A percentile compares a stretch with the other conserved stretches of the same genome.
These are phyloP conservation scores for Colletotrichum caudatum DNA, from an alignment of 2,329 filamentous ascomycete genomes.

Conservation along the genomic window DNA sequence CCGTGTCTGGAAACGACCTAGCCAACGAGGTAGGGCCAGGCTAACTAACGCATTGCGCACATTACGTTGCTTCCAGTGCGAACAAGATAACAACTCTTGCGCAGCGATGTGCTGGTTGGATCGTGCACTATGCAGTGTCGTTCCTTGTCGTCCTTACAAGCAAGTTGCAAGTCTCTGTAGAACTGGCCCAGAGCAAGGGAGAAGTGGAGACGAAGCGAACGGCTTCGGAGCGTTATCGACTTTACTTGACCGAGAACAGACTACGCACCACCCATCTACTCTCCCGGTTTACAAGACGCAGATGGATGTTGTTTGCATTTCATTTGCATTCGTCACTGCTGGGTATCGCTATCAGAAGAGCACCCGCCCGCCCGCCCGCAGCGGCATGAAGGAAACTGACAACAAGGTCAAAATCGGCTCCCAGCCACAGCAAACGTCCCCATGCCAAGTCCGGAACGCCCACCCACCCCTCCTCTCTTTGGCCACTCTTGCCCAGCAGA, in stretches of 20 bases:
- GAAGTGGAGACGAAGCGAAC: constrained; percentile 23
- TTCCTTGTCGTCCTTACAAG: constrained; percentile 6
- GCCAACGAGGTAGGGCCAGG: constrained; percentile 4
- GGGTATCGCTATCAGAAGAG: constrained; percentile 1
- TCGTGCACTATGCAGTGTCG: constrained; percentile 5
- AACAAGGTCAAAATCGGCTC: constrained; percentile 1
- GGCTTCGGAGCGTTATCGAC: constrained; percentile 24
- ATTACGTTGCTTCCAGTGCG: constrained; percentile 29
- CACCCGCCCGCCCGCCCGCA: background rate
- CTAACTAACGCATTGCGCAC: constrained; percentile 16
- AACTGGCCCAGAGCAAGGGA: constrained; percentile 1
- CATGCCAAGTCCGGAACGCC: constrained; percentile 33
- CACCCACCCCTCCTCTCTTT: constrained; percentile 12
- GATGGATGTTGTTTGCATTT: background rate
- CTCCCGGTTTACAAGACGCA: background rate
- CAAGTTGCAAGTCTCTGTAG: background rate
- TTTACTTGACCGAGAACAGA: constrained; percentile 18
- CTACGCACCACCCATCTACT: background rate
- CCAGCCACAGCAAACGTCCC: constrained; percentile 11
- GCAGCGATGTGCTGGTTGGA: constrained; percentile 7
- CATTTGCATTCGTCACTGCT: constrained; percentile 21
- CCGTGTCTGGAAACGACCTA: constrained; percentile 5
- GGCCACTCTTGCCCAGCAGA: constrained; percentile 3
- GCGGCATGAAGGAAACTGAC: constrained; percentile 16
- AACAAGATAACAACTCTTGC: background rate